phyloP scores from a whole-genome alignment of 306 rosid species.

The Phaseolus lunatus region DNA sequence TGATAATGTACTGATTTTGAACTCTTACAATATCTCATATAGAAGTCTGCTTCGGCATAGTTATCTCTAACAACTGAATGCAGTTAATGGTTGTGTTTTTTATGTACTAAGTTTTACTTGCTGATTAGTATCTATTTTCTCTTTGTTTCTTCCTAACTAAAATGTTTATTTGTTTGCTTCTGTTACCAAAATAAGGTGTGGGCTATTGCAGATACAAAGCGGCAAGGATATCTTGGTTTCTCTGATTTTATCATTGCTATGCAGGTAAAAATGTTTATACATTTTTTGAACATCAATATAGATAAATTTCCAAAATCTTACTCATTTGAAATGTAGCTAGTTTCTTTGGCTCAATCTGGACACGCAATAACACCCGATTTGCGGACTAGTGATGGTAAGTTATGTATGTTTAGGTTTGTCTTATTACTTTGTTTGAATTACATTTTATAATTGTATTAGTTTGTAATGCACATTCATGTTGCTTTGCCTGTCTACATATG shows the following conservation, averaged over 20 bases:
- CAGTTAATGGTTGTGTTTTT: conserved; percentile 19
- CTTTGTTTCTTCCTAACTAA: conserved; percentile 11
- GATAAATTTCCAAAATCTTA: conserved; percentile 35
- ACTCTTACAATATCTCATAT: conserved; percentile 1
- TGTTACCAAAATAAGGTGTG: conserved; percentile 65
- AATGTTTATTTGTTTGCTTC: conserved; percentile 38
- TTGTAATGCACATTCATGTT: conserved; percentile 14
- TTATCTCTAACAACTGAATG: conserved; percentile 17
- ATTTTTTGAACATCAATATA: conserved; percentile 21
- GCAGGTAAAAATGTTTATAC: conserved; percentile 65
- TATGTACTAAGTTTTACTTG: conserved; percentile 9
- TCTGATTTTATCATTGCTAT: conserved; percentile 80
- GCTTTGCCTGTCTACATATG: neutral
- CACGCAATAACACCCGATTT: conserved; percentile 50
- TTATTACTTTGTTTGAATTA: conserved; percentile 34
- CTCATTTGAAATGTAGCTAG: conserved; percentile 39
- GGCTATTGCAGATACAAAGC: conserved; percentile 94
- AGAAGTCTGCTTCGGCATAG: conserved; percentile 2
- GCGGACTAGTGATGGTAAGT: conserved; percentile 50
- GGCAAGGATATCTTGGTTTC: conserved; percentile 93
- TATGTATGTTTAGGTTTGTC: conserved; percentile 22
- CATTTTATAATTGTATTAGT: conserved; percentile 13
- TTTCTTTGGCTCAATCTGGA: conserved; percentile 55
- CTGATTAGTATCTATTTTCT: neutral
- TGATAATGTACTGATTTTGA: conserved; percentile 25